Evolutionary conservation across 306 rosid species (phyloP).

Genomic region (Arachis stenosperma): DNA sequence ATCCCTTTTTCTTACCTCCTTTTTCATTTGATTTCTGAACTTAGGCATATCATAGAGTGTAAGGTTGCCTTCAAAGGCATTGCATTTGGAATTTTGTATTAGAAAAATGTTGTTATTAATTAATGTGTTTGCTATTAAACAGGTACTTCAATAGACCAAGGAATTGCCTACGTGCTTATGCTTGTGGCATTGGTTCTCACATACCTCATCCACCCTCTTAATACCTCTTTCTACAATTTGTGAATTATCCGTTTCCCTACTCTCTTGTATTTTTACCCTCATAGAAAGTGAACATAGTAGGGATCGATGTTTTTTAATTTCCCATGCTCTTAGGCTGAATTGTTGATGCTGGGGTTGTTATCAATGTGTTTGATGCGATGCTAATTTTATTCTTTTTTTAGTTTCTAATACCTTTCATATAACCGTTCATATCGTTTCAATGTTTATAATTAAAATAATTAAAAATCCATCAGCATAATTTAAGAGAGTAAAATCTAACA

Average conservation of each 20-base stretch:
- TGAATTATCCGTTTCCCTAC: slow-evolving; percentile 21
- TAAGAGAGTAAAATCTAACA: background rate
- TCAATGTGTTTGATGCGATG: background rate
- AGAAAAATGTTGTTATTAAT: background rate
- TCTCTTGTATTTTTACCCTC: background rate
- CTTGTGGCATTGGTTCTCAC: slow-evolving; percentile 78
- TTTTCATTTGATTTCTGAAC: background rate
- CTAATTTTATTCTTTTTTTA: background rate
- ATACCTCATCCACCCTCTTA: slow-evolving; percentile 79
- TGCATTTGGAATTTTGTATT: too few species aligned
- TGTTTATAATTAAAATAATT: background rate
- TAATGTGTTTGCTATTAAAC: slow-evolving; percentile 18
- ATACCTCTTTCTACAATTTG: slow-evolving; percentile 52
- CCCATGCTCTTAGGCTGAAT: background rate
- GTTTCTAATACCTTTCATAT: background rate
- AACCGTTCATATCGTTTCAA: background rate
- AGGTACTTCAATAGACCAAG: slow-evolving; percentile 87
- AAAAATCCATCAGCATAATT: background rate
- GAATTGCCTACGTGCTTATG: slow-evolving; percentile 82
- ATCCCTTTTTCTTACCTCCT: background rate
- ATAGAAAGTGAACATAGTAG: slow-evolving; percentile 28
- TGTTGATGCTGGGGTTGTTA: background rate
- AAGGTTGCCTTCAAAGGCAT: background rate
- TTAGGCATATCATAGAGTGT: background rate
- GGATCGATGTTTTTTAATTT: background rate